Conservation (phyloP, 2,329 filamentous ascomycete species). For the Paecilomyces variotii region DNA sequence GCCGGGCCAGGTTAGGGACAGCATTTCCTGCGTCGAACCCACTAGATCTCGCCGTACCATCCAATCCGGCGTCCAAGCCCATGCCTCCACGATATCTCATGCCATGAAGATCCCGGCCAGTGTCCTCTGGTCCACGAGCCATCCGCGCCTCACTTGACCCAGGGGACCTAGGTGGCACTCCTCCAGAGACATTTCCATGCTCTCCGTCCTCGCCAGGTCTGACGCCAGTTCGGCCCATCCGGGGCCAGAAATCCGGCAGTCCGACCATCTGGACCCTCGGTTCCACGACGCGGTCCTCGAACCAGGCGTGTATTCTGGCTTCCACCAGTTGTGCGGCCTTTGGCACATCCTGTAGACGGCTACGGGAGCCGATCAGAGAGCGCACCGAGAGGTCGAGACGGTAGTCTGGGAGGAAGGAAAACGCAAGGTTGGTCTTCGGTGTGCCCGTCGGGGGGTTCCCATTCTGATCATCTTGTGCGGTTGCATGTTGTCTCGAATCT, state of each 20-base stretch:
- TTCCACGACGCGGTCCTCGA: slow-evolving; percentile 59
- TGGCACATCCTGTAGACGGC: slow-evolving; percentile 56
- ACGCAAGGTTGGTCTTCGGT: slow-evolving; percentile 77
- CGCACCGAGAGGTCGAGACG: slow-evolving; percentile 57
- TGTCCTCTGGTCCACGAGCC: slow-evolving; percentile 22
- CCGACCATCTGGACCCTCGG: slow-evolving; percentile 59
- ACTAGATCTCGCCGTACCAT: slow-evolving; percentile 24
- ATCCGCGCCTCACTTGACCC: slow-evolving; percentile 15
- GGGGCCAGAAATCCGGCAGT: slow-evolving; percentile 54
- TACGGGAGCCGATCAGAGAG: slow-evolving; percentile 55
- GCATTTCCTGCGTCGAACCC: slow-evolving; percentile 22
- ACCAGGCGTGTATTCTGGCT: slow-evolving; percentile 57
- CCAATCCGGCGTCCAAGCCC: slow-evolving; percentile 20
- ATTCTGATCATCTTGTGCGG: slow-evolving; percentile 26
- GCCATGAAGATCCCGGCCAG: slow-evolving; percentile 20
- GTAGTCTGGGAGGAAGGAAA: slow-evolving; percentile 69
- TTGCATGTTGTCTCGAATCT: not conserved
- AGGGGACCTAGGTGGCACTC: slow-evolving; percentile 10
- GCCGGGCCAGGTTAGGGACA: not conserved
- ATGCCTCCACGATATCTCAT: slow-evolving; percentile 25
- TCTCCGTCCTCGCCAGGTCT: slow-evolving; percentile 35
- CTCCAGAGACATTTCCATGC: slow-evolving; percentile 5
- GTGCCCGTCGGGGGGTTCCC: slow-evolving; percentile 44
- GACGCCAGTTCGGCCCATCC: slow-evolving; percentile 44
- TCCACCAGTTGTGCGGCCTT: slow-evolving; percentile 61